phyloP scores from a whole-genome alignment of 2,329 filamentous ascomycete genomes.

The Trichoderma sp. region DNA sequence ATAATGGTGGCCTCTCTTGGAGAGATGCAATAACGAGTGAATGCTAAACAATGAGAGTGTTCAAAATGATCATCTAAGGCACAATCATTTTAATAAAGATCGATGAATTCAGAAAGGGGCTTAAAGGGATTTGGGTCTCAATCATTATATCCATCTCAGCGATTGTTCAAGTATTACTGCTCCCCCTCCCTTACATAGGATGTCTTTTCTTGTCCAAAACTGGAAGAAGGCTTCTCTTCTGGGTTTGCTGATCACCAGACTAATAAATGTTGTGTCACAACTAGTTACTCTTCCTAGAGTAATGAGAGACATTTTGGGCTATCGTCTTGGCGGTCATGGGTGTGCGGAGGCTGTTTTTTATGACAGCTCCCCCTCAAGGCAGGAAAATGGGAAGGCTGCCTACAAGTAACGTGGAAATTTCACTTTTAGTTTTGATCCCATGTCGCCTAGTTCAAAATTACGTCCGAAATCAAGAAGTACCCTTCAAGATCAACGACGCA shows the following conservation, averaged over 20 bases:
- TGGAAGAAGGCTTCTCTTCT: background rate
- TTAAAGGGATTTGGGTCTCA: background rate
- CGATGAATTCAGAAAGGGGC: background rate
- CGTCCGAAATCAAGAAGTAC: background rate
- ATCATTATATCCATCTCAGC: background rate
- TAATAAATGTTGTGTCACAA: slow-evolving; percentile 8
- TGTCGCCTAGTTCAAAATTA: background rate
- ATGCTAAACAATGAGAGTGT: background rate
- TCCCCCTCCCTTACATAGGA: background rate
- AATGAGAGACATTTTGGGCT: background rate
- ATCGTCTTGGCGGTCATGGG: background rate
- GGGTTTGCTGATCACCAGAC: background rate
- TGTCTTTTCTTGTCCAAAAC: background rate
- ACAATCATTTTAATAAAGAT: background rate
- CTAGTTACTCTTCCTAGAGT: background rate
- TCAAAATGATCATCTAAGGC: background rate
- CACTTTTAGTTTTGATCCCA: background rate
- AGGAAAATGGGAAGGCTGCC: background rate
- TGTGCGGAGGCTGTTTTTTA: background rate
- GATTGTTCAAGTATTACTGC: background rate
- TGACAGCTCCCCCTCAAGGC: background rate
- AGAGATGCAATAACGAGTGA: background rate
- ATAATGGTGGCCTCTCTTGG: background rate
- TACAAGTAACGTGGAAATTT: background rate
- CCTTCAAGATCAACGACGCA: background rate